Percentiles rank a stretch among this genome's conserved stretches.
These are phyloP conservation scores for Solanum chiquidenum DNA, from an alignment of 257 asterid genomes.

Conservation along the genomic window DNA sequence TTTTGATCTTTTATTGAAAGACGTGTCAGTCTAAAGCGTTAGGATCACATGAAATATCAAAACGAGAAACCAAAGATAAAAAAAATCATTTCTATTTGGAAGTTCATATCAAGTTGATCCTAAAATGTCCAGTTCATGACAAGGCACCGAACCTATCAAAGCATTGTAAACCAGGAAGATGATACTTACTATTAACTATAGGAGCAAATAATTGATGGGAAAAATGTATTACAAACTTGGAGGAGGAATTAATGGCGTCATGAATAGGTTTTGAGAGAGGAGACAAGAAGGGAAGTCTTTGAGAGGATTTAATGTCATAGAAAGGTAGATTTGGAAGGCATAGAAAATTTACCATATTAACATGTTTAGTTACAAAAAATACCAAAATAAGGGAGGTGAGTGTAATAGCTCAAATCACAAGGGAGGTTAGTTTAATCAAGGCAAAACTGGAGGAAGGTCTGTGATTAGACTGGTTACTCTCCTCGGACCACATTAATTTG, in stretches of 20 bases:
- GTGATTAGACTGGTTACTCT: not conserved
- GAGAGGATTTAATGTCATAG: not conserved
- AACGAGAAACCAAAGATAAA: not conserved
- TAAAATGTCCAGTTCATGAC: not conserved
- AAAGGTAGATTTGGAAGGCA: not conserved
- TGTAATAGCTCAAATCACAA: not conserved
- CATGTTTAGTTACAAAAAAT: not conserved
- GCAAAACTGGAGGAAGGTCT: not conserved
- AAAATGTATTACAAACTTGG: not conserved
- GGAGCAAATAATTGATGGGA: not conserved
- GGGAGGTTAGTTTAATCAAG: not conserved
- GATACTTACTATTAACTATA: not conserved
- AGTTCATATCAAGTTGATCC: not conserved
- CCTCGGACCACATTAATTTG: not conserved
- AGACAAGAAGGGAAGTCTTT: not conserved
- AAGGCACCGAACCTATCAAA: not conserved
- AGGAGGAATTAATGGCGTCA: not conserved
- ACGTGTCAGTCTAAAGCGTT: not conserved
- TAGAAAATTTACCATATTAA: not conserved
- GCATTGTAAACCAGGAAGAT: not conserved
- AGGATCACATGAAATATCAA: not conserved
- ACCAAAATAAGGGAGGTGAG: not conserved
- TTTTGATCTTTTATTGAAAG: not conserved
- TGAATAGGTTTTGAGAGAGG: not conserved
- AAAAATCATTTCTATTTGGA: not conserved